Conservation (phyloP, 2,329 filamentous ascomycete species). For the Colletotrichum endophyticum region DNA sequence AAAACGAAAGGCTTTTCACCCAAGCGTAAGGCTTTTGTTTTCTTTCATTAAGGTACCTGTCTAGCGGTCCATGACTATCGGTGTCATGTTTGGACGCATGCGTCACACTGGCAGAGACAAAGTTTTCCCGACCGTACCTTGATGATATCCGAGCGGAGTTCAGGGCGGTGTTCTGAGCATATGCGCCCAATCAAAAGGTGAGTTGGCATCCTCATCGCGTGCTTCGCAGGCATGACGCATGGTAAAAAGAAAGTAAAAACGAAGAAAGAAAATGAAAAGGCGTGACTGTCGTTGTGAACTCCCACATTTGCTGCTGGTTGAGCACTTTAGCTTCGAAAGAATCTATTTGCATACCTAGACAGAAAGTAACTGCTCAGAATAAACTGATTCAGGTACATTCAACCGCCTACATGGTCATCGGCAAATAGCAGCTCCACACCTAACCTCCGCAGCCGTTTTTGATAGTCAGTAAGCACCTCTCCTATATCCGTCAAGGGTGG, state of each 20-base stretch:
- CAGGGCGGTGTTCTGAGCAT: not conserved
- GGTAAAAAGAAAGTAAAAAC: not conserved
- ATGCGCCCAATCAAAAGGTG: not conserved
- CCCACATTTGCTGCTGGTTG: not conserved
- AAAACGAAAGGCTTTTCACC: fast-evolving
- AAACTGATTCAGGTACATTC: not conserved
- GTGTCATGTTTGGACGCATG: not conserved
- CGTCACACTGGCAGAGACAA: not conserved
- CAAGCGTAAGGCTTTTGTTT: not conserved
- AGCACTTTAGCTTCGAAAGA: not conserved
- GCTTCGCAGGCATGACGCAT: not conserved
- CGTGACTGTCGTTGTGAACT: not conserved
- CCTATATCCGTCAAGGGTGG: not conserved
- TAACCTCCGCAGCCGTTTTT: not conserved
- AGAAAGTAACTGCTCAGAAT: not conserved
- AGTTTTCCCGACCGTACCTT: not conserved
- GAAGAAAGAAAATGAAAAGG: not conserved
- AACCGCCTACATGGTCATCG: not conserved
- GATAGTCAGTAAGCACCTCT: not conserved
- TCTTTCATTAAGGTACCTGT: not conserved
- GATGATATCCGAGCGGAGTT: not conserved
- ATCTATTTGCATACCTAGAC: not conserved
- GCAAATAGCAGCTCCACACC: not conserved
- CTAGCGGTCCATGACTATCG: fast-evolving
- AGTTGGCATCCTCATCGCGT: not conserved